Evolutionary conservation across 306 rosid species (phyloP).

Genomic region (Heteromeles arbutifolia): DNA sequence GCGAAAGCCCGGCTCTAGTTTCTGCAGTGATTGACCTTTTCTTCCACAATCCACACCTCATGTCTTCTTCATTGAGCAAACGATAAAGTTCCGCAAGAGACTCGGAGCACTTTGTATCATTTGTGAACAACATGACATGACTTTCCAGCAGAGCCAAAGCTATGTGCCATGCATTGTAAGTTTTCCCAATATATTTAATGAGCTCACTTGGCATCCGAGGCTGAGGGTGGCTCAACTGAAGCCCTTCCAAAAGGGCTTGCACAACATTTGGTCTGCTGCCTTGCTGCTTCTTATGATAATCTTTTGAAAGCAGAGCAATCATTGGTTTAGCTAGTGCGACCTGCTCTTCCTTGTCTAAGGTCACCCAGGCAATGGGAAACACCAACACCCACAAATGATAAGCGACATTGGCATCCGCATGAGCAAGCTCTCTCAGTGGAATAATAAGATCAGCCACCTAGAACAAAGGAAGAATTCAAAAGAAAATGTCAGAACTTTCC

Average conservation of each 20-base stretch:
- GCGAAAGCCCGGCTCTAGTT: conserved; percentile 95
- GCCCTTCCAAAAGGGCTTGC: conserved; percentile 98
- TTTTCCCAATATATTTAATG: conserved; percentile 92
- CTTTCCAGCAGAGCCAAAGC: conserved; percentile 93
- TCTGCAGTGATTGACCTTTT: conserved; percentile 83
- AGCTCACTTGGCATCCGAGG: conserved; percentile 99
- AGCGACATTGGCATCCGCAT: conserved; percentile 94
- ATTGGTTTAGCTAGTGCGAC: conserved; percentile 90
- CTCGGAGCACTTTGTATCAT: conserved; percentile 87
- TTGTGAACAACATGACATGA: conserved; percentile 82
- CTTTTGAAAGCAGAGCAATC: conserved; percentile 89
- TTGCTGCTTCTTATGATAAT: conserved; percentile 93
- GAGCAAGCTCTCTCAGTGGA: conserved; percentile 95
- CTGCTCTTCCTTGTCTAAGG: conserved; percentile 92
- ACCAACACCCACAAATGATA: conserved; percentile 99
- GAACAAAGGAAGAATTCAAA: not conserved
- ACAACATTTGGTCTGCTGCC: conserved; percentile 93
- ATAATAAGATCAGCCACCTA: conserved; percentile 88
- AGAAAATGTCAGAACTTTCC: not conserved
- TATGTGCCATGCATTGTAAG: conserved; percentile 98
- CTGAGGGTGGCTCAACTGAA: conserved; percentile 98
- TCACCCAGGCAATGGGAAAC: conserved; percentile 98
- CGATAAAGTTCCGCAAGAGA: conserved; percentile 97
- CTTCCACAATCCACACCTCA: conserved; percentile 99
- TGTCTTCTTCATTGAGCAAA: conserved; percentile 95